A percentile compares a stretch with the other conserved stretches of the same genome.
Evolutionary conservation across 1,139 yeast genomes (phyloP).

Genomic region (Pichia terricola): DNA sequence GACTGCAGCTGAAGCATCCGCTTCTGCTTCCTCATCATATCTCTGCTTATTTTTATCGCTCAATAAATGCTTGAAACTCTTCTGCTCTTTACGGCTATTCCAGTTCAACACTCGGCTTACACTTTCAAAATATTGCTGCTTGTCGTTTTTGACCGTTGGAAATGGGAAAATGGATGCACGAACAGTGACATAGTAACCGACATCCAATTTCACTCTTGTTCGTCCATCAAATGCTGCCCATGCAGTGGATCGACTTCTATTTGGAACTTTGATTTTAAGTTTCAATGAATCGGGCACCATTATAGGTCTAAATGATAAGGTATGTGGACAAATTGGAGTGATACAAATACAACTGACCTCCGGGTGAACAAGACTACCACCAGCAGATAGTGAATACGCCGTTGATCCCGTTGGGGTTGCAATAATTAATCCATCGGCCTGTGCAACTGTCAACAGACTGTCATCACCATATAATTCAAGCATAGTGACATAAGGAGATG

Average conservation of each 20-base stretch:
- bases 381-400: slow-evolving; percentile 83
- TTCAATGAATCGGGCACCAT: slow-evolving; percentile 80
- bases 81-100: slow-evolving; percentile 78
- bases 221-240: slow-evolving; percentile 92
- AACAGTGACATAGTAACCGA: slow-evolving; percentile 70
- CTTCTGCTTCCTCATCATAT: slow-evolving; percentile 20
- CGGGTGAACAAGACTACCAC: slow-evolving; percentile 85
- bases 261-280: slow-evolving; percentile 65
- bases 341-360: slow-evolving; percentile 82
- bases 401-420: slow-evolving; percentile 94
- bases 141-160: slow-evolving; percentile 71
- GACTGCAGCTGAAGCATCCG: slow-evolving; percentile 11
- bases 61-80: slow-evolving; percentile 52
- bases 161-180: slow-evolving; percentile 76
- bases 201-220: slow-evolving; percentile 55
- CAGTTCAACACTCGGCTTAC: slow-evolving; percentile 78
- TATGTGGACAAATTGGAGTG: slow-evolving; percentile 90
- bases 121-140: slow-evolving; percentile 73
- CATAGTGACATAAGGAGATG: slow-evolving; percentile 79
- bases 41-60: slow-evolving; percentile 37
- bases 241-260: slow-evolving; percentile 62
- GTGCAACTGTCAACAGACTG: slow-evolving; percentile 70
- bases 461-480: slow-evolving; percentile 79
- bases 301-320: slow-evolving; percentile 80
- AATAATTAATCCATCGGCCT: slow-evolving; percentile 80